Evolutionary conservation across 2,329 filamentous ascomycete genomes (phyloP), one percentile per base, ranked within the genome.

Genomic region (Diplodia seriata): DNA sequence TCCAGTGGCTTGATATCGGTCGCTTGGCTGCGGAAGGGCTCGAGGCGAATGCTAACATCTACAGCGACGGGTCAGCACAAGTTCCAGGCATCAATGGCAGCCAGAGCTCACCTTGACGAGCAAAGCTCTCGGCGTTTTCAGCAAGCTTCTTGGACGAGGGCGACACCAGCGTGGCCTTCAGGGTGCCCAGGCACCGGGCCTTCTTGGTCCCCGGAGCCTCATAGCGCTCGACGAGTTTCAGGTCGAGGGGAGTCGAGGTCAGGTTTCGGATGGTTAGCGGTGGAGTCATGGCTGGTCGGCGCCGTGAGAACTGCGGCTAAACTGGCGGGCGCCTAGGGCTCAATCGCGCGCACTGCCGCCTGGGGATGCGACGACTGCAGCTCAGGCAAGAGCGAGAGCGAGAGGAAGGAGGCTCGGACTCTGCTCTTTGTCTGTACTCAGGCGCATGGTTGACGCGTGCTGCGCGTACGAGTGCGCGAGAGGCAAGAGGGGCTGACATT

Each of bases 231-330:
- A 94, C 83, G 69, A 84, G 78, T 77, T 89, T 89, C 73, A 97
- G 85, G 72, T 90, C 87, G 67, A 97, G 82, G n/a, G 88, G 85
- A 59, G 86, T 89, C 68, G 87, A 83, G 54, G 92, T 94, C 71
- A 97, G 82, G 78, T 97, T 97, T 74, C 94, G 92, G 74, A 97
- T 87, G 4, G 86, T 91, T 72, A 97, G 82, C 38, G 66, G 66
- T 11, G 57, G 56, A 67, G 66, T 38, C 64, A 67, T 67, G 64
- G 31, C 26, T 20, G 26, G 43, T 50, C n/a, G 64, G 54, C 31
- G 64, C 14, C 47, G 47, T 67, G 50, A 20, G 53, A 67, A 51
- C 54, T 51, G 47, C 64, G 64, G 64, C 64, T 67, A 67, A 67
- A 59, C 64, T 23, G 31, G 54, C 36, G 33, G 31, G 20, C 51